Percentiles rank a stretch among this genome's conserved stretches.
Conservation (phyloP, 2,329 filamentous ascomycete genomes). For the Tolypocladium sp. region DNA sequence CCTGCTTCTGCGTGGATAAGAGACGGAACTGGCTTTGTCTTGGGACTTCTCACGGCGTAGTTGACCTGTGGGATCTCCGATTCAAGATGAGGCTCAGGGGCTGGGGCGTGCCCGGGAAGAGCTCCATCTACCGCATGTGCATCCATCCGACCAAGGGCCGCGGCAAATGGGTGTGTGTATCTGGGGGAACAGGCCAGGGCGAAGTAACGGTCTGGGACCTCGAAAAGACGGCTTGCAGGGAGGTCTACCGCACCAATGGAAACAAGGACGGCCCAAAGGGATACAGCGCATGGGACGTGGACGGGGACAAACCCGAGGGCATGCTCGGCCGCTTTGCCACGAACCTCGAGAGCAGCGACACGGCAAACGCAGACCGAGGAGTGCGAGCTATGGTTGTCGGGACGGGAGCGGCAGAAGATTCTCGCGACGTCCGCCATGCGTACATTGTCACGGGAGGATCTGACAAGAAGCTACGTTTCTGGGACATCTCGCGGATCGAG, state of each 20-base stretch:
- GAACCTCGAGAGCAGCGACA: constrained; percentile 53
- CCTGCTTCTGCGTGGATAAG: constrained; percentile 80
- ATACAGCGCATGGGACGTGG: constrained; percentile 81
- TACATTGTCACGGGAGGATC: constrained; percentile 83
- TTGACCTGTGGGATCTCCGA: constrained; percentile 94
- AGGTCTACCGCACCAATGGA: constrained; percentile 70
- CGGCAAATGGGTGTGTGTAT: constrained; percentile 78
- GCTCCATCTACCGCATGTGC: constrained; percentile 68
- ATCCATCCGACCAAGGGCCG: constrained; percentile 72
- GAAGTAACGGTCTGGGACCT: constrained; percentile 95
- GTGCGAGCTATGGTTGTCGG: constrained; percentile 68
- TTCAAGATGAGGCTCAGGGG: constrained; percentile 81
- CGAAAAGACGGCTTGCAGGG: constrained; percentile 78
- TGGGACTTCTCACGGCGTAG: constrained; percentile 84
- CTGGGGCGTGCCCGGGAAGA: constrained; percentile 78
- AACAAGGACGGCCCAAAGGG: constrained; percentile 51
- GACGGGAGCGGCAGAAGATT: constrained; percentile 60
- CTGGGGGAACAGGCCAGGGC: constrained; percentile 76
- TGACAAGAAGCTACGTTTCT: constrained; percentile 87
- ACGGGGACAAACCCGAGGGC: constrained; percentile 78
- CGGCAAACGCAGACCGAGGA: constrained; percentile 51
- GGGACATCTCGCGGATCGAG: constrained; percentile 76
- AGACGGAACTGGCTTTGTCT: constrained; percentile 85
- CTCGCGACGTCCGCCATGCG: constrained; percentile 64
- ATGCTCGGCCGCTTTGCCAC: constrained; percentile 82